Conservation (phyloP, 148 eudicot genomes). For the Silene conica region DNA sequence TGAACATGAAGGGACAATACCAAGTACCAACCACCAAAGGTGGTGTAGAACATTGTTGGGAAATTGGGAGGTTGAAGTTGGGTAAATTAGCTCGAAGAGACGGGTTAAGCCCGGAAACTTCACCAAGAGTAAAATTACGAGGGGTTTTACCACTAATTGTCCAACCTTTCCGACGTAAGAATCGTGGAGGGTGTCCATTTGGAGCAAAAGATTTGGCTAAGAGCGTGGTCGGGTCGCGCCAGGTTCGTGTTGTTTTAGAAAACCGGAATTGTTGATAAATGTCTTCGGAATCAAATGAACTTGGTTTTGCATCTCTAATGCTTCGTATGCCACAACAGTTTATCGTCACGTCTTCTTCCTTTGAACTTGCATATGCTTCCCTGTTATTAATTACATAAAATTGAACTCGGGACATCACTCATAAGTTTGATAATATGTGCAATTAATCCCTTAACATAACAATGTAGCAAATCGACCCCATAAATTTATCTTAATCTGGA, state of each 20-base stretch:
- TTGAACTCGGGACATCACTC: too few species aligned
- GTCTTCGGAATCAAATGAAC: constrained; percentile 48
- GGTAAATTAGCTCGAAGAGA: constrained; percentile 54
- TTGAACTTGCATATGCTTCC: constrained; percentile 28
- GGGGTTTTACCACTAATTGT: constrained; percentile 21
- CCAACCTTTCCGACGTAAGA: constrained; percentile 49
- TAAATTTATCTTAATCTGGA: too few species aligned
- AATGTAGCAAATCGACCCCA: too few species aligned
- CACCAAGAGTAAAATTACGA: constrained; percentile 32
- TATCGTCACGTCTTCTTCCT: constrained; percentile 42
- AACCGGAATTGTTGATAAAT: constrained; percentile 63
- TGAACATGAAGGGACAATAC: constrained; percentile 68
- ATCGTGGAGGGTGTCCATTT: constrained; percentile 52
- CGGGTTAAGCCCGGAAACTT: constrained; percentile 51
- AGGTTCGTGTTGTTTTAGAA: constrained; percentile 6
- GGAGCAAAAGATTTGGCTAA: constrained; percentile 45
- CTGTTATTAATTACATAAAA: neutral
- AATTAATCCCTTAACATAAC: too few species aligned
- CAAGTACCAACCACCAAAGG: constrained; percentile 61
- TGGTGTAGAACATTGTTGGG: constrained; percentile 23
- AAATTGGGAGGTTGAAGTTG: constrained; percentile 28
- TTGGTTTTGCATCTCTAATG: constrained; percentile 43
- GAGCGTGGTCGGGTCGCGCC: constrained; percentile 17
- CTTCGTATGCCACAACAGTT: constrained; percentile 34
- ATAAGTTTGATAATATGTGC: too few species aligned